Percentiles rank a stretch among this genome's conserved stretches.
Conservation (phyloP, 2,329 filamentous ascomycete genomes). For the Claviceps arundinis region DNA sequence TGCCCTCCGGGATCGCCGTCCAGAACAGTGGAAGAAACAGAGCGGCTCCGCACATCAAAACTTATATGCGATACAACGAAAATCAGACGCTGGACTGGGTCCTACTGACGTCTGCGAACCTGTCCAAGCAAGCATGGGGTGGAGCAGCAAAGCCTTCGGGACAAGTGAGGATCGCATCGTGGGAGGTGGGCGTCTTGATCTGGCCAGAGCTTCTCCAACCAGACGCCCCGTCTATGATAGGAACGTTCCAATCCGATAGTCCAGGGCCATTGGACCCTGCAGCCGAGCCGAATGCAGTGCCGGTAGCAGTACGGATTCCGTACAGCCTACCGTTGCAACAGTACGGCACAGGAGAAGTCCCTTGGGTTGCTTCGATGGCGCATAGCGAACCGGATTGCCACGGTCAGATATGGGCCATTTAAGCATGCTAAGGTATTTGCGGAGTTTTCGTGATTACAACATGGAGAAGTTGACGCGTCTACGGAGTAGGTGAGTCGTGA, state of each 20-base stretch:
- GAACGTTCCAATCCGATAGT: constrained; percentile 50
- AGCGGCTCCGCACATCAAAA: constrained; percentile 82
- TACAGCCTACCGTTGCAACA: constrained; percentile 62
- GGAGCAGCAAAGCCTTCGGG: constrained; percentile 41
- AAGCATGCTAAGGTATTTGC: not conserved
- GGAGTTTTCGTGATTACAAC: no score
- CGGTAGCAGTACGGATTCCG: constrained; percentile 66
- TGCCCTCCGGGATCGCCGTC: constrained; percentile 11
- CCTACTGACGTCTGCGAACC: constrained; percentile 76
- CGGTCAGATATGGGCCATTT: constrained; percentile 26
- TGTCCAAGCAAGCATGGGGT: constrained; percentile 85
- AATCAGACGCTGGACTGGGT: constrained; percentile 61
- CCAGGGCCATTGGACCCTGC: constrained; percentile 21
- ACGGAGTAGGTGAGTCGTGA: no score
- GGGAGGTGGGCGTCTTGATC: constrained; percentile 70
- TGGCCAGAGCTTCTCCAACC: constrained; percentile 53
- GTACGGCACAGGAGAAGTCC: constrained; percentile 50
- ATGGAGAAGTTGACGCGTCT: no score
- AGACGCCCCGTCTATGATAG: constrained; percentile 44
- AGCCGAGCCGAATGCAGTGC: constrained; percentile 14
- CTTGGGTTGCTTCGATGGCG: constrained; percentile 59
- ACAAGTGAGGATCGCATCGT: constrained; percentile 62
- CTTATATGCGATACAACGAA: constrained; percentile 57
- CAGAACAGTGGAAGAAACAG: constrained; percentile 46
- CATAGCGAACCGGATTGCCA: constrained; percentile 51